Percentiles rank a stretch among this genome's conserved stretches.
Evolutionary conservation across 495 filamentous ascomycete species (phyloP).

Genomic region (Parmelia sp.): DNA sequence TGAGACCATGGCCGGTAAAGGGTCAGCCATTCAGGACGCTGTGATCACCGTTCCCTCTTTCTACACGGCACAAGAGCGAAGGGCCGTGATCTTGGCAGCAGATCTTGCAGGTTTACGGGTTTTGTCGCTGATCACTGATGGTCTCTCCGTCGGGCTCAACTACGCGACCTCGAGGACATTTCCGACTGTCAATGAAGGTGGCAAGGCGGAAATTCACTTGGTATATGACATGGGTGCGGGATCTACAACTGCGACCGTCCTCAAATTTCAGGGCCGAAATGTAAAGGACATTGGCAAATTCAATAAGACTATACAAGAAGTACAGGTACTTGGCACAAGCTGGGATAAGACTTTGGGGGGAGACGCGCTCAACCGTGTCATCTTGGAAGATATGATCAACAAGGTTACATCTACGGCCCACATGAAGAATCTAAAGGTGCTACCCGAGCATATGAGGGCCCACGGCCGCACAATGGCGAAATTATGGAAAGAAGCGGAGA

Average conservation of each 20-base stretch:
- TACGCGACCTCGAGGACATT: slow-evolving; percentile 90
- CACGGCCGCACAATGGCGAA: slow-evolving; percentile 84
- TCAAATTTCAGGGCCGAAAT: slow-evolving; percentile 80
- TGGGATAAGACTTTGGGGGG: slow-evolving; percentile 91
- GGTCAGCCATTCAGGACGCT: slow-evolving; percentile 62
- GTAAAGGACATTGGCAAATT: slow-evolving; percentile 89
- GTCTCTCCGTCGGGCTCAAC: slow-evolving; percentile 86
- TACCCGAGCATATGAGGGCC: slow-evolving; percentile 51
- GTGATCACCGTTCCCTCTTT: slow-evolving; percentile 92
- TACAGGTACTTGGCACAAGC: slow-evolving; percentile 74
- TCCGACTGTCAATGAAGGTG: slow-evolving; percentile 72
- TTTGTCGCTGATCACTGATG: slow-evolving; percentile 79
- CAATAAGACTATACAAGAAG: slow-evolving; percentile 96
- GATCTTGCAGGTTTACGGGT: slow-evolving; percentile 82
- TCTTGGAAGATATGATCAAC: slow-evolving; percentile 79
- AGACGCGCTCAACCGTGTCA: slow-evolving; percentile 78
- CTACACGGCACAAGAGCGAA: slow-evolving; percentile 82
- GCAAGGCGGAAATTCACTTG: slow-evolving; percentile 85
- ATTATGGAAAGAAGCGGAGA: slow-evolving; percentile 86
- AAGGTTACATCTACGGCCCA: slow-evolving; percentile 66
- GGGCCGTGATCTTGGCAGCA: slow-evolving; percentile 71
- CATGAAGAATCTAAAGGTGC: slow-evolving; percentile 60
- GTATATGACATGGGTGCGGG: slow-evolving; percentile 98
- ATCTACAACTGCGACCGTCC: slow-evolving; percentile 87
- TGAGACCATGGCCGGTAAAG: slow-evolving; percentile 75